Base-by-base conservation (phyloP, 768 basidiomycete genomes). In the Naganishia antarctica region DNA sequence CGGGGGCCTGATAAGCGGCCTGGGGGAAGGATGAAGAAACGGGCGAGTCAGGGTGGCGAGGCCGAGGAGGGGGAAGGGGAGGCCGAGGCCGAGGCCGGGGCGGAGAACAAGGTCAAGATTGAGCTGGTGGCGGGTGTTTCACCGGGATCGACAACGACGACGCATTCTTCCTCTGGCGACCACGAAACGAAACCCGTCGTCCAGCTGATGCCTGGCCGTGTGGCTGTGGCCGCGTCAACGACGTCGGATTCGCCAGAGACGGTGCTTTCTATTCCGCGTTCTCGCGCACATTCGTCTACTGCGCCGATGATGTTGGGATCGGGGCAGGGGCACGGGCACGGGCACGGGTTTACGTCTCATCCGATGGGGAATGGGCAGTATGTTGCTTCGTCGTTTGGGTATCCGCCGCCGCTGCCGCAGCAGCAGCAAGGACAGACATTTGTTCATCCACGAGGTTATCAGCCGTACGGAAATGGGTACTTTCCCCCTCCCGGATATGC, bases 1-100 rank as follows among this genome's bases (percentile, higher is more conserved):
- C 63, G 68, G 12, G 68, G 68, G 13, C 68, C 68, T 3, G 68
- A 69, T 50, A 66, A 67, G 41, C 32, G 62, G 21, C 68, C 66
- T 7, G 68, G 68, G 0, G 57, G 66, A 16, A 18, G 62, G 44
- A 51, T 57, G 34, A 63, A 63, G 50, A 63, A 63, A n/a, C 48
- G 62, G 18, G 18, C 28, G n/a, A 44, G 29, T 40, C 28, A 43
- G 7, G 41, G 48, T 26, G 43, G 25, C 4, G 18, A 5, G 8
- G n/a, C n/a, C n/a, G n/a, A n/a, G n/a, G n/a, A n/a, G n/a, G n/a
- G n/a, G n/a, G n/a, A n/a, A n/a, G n/a, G n/a, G n/a, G n/a, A n/a
- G n/a, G n/a, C n/a, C n/a, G n/a, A n/a, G n/a, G n/a, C n/a, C n/a
- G n/a, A n/a, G 15, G 7, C 34, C 16, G 50, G n/a, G 25, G n/a